These are phyloP conservation scores for Cyclocybe aegerita DNA, from an alignment of 768 basidiomycete genomes.

Conservation along the genomic window DNA sequence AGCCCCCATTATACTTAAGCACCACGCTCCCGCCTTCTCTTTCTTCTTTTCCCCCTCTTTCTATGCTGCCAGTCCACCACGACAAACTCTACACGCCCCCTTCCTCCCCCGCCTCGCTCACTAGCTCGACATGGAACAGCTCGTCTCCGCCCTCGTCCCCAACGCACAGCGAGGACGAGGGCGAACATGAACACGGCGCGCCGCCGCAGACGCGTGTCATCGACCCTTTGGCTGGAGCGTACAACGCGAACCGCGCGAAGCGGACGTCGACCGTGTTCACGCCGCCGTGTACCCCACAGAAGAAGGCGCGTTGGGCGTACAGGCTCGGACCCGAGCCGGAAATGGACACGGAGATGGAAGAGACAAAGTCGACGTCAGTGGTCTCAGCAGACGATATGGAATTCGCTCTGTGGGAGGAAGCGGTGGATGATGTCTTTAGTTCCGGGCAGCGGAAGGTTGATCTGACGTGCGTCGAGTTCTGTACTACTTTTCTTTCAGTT, in stretches of 20 bases:
- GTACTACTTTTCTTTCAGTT: background rate
- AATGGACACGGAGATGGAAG: background rate
- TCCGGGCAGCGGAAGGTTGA: constrained; percentile 48
- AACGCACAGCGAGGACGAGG: constrained; percentile 18
- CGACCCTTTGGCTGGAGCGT: constrained; percentile 62
- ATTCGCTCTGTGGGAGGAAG: constrained; percentile 15
- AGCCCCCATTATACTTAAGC: background rate
- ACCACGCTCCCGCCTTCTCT: background rate
- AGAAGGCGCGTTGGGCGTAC: constrained; percentile 21
- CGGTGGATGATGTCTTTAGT: constrained; percentile 37
- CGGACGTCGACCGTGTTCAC: constrained; percentile 26
- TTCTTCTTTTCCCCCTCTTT: constrained; percentile 14
- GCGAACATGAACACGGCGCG: constrained; percentile 19
- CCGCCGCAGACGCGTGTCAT: constrained; percentile 14
- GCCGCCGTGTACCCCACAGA: constrained; percentile 21
- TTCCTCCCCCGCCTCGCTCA: constrained; percentile 35
- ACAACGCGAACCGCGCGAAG: constrained; percentile 39
- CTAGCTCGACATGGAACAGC: constrained; percentile 27
- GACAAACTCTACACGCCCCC: constrained; percentile 18
- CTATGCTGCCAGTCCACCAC: constrained; percentile 20
- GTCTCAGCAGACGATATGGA: constrained; percentile 1
- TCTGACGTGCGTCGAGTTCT: constrained; percentile 43
- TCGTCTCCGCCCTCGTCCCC: constrained; percentile 55
- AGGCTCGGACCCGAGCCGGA: constrained; percentile 2
- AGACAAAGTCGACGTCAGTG: background rate